These are phyloP conservation scores for Globisporangium emineosum DNA, from an alignment of 352 stramenopile species.

Conservation along the genomic window DNA sequence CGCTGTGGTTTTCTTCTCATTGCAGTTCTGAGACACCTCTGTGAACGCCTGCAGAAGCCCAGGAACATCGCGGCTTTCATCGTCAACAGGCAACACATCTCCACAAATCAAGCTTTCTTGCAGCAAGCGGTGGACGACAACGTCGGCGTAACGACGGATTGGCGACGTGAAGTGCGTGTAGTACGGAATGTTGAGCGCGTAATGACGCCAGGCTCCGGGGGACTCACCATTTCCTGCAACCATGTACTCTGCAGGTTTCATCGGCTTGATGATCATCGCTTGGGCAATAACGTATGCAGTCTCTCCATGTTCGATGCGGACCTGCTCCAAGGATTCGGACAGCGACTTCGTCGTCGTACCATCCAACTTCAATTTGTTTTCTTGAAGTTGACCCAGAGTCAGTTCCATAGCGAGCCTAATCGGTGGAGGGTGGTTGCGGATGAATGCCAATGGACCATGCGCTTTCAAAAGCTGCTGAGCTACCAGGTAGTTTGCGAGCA, in stretches of 20 bases:
- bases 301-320: conserved; percentile 75
- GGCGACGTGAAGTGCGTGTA: conserved; percentile 99
- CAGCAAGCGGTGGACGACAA: conserved; percentile 74
- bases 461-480: conserved; percentile 93
- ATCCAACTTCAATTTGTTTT: conserved; percentile 78
- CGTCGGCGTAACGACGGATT: conserved; percentile 92
- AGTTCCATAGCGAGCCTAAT: conserved; percentile 46
- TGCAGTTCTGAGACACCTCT: conserved; percentile 70
- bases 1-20: conserved; percentile 82
- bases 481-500: conserved; percentile 98
- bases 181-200: conserved; percentile 96
- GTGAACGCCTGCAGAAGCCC: conserved; percentile 37
- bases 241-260: conserved; percentile 94
- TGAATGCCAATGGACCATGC: conserved; percentile 80
- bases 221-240: conserved; percentile 73
- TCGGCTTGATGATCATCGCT: conserved; percentile 92
- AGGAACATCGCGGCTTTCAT: conserved; percentile 17
- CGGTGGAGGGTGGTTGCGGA: conserved; percentile 88
- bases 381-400: conserved; percentile 37
- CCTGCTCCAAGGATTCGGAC: conserved; percentile 78
- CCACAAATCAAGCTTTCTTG: conserved; percentile 41
- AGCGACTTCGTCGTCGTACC: conserved; percentile 76
- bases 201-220: conserved; percentile 91
- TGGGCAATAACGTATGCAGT: conserved; percentile 87
- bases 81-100: conserved; percentile 7